Base-by-base conservation (phyloP, 768 basidiomycete species). In the Tricholomella constricta region DNA sequence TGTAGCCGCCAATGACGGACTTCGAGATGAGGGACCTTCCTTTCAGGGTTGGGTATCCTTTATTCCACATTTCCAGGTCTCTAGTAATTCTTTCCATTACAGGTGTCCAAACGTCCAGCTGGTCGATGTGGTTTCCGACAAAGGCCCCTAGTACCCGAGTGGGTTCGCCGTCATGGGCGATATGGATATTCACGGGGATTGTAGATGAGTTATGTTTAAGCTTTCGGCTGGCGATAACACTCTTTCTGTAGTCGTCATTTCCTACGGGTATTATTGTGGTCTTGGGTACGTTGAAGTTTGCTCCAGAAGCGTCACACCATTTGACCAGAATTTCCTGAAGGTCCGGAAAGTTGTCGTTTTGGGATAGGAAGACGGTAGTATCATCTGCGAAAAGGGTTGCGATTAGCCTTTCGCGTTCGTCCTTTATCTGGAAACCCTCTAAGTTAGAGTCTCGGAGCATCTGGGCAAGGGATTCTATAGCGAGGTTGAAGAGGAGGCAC, bases 261-360 rank as follows among this genome's bases (percentile, higher is more conserved):
- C 77, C 75, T 0, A 76, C 59, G 0, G 74, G 75, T 0, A 78
- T 61, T 1, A 74, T 52, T 20, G 70, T 65, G 0, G 77, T 79
- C 54, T 81, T 81, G 0, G 54, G 40, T 0, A 62, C 54, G 47
- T 79, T 80, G 57, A 78, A 80, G 32, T 71, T 73, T 0, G 76
- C 78, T 0, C 70, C 63, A 4, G 72, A 73, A 1, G 68, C 75
- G 0, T 14, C 9, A 45, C 75, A 81, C 79, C 79, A 81, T 1
- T 23, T n/a, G n/a, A n/a, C n/a, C n/a, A n/a, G n/a, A n/a, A n/a
- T n/a, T n/a, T n/a, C 41, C 0, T 65, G 19, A 0, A 78, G 72
- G 1, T 78, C 63, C 0, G 25, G 1, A 1, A 56, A 67, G 5
- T 58, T 47, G 45, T 79, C 75, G 0, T 51, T 7, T 43, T 67